phyloP scores from a whole-genome alignment of 2,329 filamentous ascomycete genomes.

The Fusarium sp. region DNA sequence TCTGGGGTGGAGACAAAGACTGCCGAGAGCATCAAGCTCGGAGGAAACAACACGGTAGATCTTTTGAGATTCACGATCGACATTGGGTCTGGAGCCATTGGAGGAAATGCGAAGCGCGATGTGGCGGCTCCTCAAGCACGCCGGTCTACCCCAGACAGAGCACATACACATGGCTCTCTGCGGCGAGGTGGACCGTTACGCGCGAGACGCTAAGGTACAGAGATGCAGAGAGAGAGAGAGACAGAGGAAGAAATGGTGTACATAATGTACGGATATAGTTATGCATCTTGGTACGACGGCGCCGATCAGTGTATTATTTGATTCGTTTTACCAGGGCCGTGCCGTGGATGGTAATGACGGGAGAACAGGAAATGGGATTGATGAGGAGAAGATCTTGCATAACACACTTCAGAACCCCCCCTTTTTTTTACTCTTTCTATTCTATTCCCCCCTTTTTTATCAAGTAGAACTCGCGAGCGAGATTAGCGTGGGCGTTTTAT shows the following conservation, averaged over 20 bases:
- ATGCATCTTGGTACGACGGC: conserved; percentile 31
- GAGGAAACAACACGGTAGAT: conserved; percentile 61
- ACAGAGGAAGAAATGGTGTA: conserved; percentile 27
- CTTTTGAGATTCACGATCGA: conserved; percentile 61
- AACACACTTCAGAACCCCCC: conserved; percentile 37
- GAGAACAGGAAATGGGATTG: conserved; percentile 27
- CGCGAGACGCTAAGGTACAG: neutral
- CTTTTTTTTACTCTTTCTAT: conserved; percentile 30
- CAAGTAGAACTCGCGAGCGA: conserved; percentile 46
- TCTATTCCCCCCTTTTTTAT: conserved; percentile 30
- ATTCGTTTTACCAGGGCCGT: conserved; percentile 22
- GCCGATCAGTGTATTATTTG: conserved; percentile 23
- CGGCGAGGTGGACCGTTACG: conserved; percentile 22
- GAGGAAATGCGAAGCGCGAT: conserved; percentile 40
- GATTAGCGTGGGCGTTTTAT: conserved; percentile 47
- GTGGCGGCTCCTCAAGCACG: conserved; percentile 2
- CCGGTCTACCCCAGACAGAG: neutral
- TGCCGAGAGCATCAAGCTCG: conserved; percentile 57
- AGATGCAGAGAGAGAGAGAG: neutral
- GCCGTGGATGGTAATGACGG: conserved; percentile 38
- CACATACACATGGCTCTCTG: neutral
- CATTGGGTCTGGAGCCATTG: conserved; percentile 47
- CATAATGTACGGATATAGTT: conserved; percentile 37
- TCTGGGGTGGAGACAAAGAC: conserved; percentile 49
- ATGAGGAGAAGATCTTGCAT: conserved; percentile 42